Percentiles rank a stretch among this genome's conserved stretches.
Conservation (phyloP, 179 eudicot genomes). For the Drosera spatulata region DNA sequence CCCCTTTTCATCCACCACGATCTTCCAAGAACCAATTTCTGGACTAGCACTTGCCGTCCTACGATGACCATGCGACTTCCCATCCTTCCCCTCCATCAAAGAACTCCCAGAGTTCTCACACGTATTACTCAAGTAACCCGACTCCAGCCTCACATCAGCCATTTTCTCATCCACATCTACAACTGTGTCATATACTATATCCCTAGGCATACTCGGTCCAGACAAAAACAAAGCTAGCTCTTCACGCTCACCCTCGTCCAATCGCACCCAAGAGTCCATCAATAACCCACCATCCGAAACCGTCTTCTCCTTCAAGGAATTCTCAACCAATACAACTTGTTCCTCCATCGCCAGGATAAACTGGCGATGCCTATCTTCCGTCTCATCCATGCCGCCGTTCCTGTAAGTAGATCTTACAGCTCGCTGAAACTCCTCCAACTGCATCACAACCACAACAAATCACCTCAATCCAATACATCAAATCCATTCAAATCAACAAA, state of each 20-base stretch:
- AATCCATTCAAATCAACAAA: too few species aligned
- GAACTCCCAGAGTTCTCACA: slow-evolving; percentile 7
- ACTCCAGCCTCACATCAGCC: not conserved
- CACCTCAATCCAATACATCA: not conserved
- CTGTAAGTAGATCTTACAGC: slow-evolving; percentile 23
- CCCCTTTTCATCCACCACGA: slow-evolving; percentile 9
- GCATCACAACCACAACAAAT: slow-evolving; percentile 8
- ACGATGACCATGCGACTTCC: slow-evolving; percentile 14
- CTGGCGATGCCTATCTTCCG: slow-evolving; percentile 18
- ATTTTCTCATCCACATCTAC: slow-evolving; percentile 5
- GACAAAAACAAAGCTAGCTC: slow-evolving; percentile 23
- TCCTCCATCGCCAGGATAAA: slow-evolving; percentile 22
- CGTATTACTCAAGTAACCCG: slow-evolving; percentile 2
- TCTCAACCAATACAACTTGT: slow-evolving; percentile 13
- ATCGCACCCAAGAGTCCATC: slow-evolving; percentile 15
- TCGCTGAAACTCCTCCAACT: slow-evolving; percentile 26
- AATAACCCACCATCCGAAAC: slow-evolving; percentile 10
- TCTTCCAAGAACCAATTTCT: slow-evolving; percentile 16
- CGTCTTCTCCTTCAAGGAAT: slow-evolving; percentile 9
- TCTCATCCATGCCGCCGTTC: slow-evolving; percentile 14
- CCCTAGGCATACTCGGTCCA: slow-evolving; percentile 10
- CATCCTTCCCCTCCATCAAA: slow-evolving; percentile 15
- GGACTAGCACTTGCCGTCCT: slow-evolving; percentile 27
- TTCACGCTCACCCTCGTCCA: slow-evolving; percentile 22
- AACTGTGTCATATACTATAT: slow-evolving; percentile 8